These are phyloP conservation scores for Heritiera littoralis DNA, from an alignment of 345 rosid genomes.

Conservation along the genomic window DNA sequence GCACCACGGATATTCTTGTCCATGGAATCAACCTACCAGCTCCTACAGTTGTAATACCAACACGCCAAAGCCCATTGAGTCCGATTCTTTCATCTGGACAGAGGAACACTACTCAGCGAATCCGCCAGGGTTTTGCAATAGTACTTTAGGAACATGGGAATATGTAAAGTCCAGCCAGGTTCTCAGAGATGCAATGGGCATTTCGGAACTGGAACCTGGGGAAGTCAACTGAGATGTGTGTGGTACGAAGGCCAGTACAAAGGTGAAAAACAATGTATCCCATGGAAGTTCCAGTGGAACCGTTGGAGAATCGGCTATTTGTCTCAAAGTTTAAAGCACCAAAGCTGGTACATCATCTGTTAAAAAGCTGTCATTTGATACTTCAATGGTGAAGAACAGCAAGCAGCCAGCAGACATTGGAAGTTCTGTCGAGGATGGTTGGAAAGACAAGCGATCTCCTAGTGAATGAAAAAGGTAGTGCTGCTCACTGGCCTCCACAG, in stretches of 20 bases:
- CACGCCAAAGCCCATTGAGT: slow-evolving; percentile 41
- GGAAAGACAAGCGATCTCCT: slow-evolving; percentile 36
- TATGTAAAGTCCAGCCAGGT: slow-evolving; percentile 8
- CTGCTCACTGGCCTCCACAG: slow-evolving; percentile 31
- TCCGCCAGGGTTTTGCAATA: slow-evolving; percentile 24
- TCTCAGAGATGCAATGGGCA: slow-evolving; percentile 16
- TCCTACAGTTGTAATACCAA: slow-evolving; percentile 34
- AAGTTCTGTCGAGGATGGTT: slow-evolving; percentile 20
- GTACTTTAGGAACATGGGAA: slow-evolving; percentile 23
- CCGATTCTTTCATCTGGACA: slow-evolving; percentile 18
- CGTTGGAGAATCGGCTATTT: slow-evolving; percentile 26
- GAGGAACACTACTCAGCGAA: slow-evolving; percentile 19
- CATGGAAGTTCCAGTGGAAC: slow-evolving; percentile 27
- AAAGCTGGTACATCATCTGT: slow-evolving; percentile 28
- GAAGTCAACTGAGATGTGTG: too few species aligned
- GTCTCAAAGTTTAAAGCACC: slow-evolving; percentile 23
- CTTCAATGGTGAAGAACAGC: slow-evolving; percentile 56
- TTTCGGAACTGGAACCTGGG: too few species aligned
- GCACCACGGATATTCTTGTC: too few species aligned
- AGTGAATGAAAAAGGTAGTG: slow-evolving; percentile 34
- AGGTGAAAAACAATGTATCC: slow-evolving; percentile 6
- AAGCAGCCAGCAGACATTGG: slow-evolving; percentile 18
- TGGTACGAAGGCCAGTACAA: neutral
- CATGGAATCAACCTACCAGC: too few species aligned
- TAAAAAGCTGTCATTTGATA: slow-evolving; percentile 57